Evolutionary conservation across 371 early-diverging fungal species (phyloP).

Genomic region (Mucor velutinosus): DNA sequence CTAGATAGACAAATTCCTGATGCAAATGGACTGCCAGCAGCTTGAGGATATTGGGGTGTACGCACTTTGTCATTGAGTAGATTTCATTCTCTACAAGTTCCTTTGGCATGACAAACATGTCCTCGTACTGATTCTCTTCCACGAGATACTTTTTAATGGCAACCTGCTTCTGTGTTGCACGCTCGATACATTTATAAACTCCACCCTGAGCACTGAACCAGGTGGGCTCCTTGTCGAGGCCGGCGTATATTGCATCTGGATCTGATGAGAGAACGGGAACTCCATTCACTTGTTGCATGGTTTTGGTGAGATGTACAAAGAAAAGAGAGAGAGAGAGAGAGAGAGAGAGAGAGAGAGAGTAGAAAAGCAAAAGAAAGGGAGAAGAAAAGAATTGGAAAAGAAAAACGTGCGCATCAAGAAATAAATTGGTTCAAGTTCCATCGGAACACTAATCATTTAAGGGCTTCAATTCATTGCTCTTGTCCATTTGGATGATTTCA

Average conservation of each 20-base stretch:
- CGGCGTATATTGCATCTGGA: constrained; percentile 40
- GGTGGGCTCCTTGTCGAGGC: constrained; percentile 46
- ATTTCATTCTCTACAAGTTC: constrained; percentile 57
- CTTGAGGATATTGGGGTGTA: constrained; percentile 48
- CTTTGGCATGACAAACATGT: constrained; percentile 56
- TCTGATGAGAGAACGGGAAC: constrained; percentile 47
- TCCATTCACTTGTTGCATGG: constrained; percentile 55
- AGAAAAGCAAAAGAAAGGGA: background rate
- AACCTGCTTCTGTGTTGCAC: constrained; percentile 27
- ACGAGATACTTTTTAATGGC: constrained; percentile 56
- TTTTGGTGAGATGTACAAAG: too few relatives aligned
- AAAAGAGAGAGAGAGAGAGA: background rate
- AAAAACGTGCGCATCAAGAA: constrained; percentile 2
- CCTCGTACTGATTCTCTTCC: constrained; percentile 43
- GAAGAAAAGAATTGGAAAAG: constrained; percentile 4
- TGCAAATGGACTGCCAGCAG: constrained; percentile 46
- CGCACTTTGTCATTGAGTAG: constrained; percentile 54
- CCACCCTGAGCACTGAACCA: constrained; percentile 59
- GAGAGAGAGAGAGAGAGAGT: background rate
- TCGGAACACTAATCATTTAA: background rate
- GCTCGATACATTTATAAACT: constrained; percentile 45
- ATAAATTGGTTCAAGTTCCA: background rate
- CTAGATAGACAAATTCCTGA: constrained; percentile 51
- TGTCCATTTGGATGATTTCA: background rate
- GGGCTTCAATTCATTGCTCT: background rate